A percentile compares a stretch with the other conserved stretches of the same genome.
phyloP scores from a whole-genome alignment of 257 asterid genomes.

The Nemophila menziesii region DNA sequence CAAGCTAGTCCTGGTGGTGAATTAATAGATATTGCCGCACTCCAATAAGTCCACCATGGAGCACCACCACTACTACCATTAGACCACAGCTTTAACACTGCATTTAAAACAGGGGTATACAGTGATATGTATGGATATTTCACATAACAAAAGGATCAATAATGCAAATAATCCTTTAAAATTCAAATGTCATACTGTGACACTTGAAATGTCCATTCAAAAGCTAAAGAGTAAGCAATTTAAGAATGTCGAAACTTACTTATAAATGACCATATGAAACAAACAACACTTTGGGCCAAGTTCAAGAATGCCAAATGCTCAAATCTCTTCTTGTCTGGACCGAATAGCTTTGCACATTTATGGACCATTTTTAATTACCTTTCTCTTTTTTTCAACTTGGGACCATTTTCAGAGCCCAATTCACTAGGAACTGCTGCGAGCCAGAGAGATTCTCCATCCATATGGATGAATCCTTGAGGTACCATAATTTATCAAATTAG shows the following conservation, averaged over 20 bases:
- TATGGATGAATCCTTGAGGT: slow-evolving; percentile 42
- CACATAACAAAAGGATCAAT: too few species aligned
- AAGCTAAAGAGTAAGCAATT: too few species aligned
- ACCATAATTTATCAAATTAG: slow-evolving; percentile 45
- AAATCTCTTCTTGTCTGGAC: slow-evolving; percentile 72
- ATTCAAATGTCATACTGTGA: too few species aligned
- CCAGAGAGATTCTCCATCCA: slow-evolving; percentile 44
- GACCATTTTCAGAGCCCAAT: too few species aligned
- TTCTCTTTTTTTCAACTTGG: too few species aligned
- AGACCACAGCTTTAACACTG: slow-evolving; percentile 88
- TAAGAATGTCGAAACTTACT: slow-evolving; percentile 41
- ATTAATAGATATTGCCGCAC: slow-evolving; percentile 97
- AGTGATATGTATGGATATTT: too few species aligned
- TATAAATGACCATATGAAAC: slow-evolving; percentile 85
- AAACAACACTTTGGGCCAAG: slow-evolving; percentile 80
- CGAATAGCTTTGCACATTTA: too few species aligned
- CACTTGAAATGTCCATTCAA: too few species aligned
- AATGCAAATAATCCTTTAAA: too few species aligned
- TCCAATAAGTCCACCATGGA: slow-evolving; percentile 99
- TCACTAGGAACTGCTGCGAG: slow-evolving; percentile 28
- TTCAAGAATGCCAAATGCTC: slow-evolving; percentile 94
- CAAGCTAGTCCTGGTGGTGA: too few species aligned
- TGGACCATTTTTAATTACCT: too few species aligned
- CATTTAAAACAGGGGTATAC: too few species aligned
- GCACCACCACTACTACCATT: slow-evolving; percentile 59